phyloP scores from a whole-genome alignment of 2,329 filamentous ascomycete genomes.

The Penicillium rolfsii region DNA sequence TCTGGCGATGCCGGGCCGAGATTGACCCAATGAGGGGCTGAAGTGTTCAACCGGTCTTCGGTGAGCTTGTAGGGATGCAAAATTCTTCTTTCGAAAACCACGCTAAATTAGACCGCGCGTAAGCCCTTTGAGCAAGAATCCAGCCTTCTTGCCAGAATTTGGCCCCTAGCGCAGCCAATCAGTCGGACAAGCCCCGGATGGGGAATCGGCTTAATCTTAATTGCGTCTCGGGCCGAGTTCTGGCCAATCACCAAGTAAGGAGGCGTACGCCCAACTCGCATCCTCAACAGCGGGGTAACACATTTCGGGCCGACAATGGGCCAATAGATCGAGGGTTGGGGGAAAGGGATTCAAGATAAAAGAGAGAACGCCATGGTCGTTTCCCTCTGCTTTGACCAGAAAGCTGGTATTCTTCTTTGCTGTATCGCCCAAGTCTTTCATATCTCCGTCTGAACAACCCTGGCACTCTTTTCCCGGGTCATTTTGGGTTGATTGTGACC shows the following conservation, averaged over 20 bases:
- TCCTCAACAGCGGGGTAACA: constrained; percentile 12
- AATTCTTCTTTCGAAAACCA: not conserved
- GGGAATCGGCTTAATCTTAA: constrained; percentile 2
- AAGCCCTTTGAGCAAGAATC: not conserved
- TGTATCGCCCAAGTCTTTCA: not conserved
- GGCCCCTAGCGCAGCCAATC: not conserved
- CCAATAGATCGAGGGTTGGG: constrained; percentile 11
- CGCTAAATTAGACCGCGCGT: not conserved
- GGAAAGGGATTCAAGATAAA: constrained; percentile 10
- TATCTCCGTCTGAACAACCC: not conserved
- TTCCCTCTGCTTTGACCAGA: not conserved
- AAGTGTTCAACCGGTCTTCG: not conserved
- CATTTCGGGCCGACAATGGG: constrained; percentile 16
- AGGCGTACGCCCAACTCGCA: not conserved
- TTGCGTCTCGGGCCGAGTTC: not conserved
- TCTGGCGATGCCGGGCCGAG: constrained; percentile 20
- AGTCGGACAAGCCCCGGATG: not conserved
- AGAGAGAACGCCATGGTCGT: not conserved
- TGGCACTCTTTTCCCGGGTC: not conserved
- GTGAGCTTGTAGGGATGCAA: not conserved
- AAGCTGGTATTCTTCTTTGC: not conserved
- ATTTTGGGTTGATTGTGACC: not conserved
- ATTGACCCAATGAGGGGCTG: constrained; percentile 20
- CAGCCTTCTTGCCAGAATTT: not conserved
- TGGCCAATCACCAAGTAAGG: not conserved